Conservation (phyloP, 23 red algal genomes). For the Gracilaria domingensis region DNA sequence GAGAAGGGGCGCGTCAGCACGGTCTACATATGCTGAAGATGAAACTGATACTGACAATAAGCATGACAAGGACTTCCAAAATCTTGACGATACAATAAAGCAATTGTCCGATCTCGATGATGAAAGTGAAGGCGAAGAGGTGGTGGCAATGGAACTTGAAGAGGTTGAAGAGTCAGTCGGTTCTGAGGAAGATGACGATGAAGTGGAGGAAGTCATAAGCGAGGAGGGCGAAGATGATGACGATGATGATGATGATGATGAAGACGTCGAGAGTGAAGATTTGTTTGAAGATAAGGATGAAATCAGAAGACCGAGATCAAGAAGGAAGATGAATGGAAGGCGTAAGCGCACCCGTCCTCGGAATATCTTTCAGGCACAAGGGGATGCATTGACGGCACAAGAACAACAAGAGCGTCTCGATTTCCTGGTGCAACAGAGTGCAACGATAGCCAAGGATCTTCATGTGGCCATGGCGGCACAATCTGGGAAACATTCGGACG, state of each 20-base stretch:
- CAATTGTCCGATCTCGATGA: conserved; percentile 22
- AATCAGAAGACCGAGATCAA: neutral
- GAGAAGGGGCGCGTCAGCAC: neutral
- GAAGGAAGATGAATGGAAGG: conserved; percentile 29
- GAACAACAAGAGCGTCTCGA: conserved; percentile 63
- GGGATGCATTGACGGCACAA: conserved; percentile 24
- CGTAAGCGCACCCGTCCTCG: conserved; percentile 42
- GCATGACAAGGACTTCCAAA: neutral
- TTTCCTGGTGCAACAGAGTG: conserved; percentile 49
- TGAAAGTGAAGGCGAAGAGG: conserved; percentile 6
- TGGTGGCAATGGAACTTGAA: conserved; percentile 28
- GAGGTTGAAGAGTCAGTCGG: conserved; percentile 17
- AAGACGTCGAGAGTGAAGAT: conserved; percentile 33
- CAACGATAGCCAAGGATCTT: conserved; percentile 48
- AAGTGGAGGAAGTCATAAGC: conserved; percentile 10
- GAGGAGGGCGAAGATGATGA: conserved; percentile 35
- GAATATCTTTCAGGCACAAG: conserved; percentile 32
- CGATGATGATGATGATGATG: conserved; percentile 22
- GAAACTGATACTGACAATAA: neutral
- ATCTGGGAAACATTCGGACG: conserved; percentile 11
- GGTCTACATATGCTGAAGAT: neutral
- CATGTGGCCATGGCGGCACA: conserved; percentile 45
- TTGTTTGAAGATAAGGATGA: neutral
- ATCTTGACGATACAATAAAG: neutral
- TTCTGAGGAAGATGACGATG: conserved; percentile 21